Base-by-base conservation (phyloP, 164 flowering plant genomes). In the Buxus sempervirens region DNA sequence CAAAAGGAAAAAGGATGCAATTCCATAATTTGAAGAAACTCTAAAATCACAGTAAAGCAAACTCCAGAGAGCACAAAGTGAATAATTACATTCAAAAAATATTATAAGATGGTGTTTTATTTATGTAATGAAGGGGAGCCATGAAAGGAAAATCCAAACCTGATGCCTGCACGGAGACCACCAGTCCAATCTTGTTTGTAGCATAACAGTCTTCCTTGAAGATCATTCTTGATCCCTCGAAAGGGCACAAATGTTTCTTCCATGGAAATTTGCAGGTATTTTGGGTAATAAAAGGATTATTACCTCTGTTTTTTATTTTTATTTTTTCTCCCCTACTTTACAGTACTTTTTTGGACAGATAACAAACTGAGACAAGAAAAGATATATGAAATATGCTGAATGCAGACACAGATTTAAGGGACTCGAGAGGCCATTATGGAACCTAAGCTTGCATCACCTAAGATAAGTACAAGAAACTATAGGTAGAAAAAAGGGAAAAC, bases 111-210 rank as follows among this genome's bases (percentile, higher is more conserved):
- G 36, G 27, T 21, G 48, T 58, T 63, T 64, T 65, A 23, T 27
- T 59, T 27, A 25, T 16, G 15, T 41, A 20, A 22, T 6, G 49
- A 64, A 70, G 18, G 20, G 12, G 59, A 65, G 27, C 57, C 15
- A 27, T 18, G 38, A 21, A 49, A 23, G 21, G 57, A 66, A 54
- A 42, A 78, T 3, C 5, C 75, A 63, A 58, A 95, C 98, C 98
- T 88, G 81, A 89, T 78, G 58, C 98, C 98, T 0, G 96, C 89
- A 4, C 81, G 75, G 24, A 95, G 32, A 32, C 98, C 99, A 61
- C 97, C 85, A 58, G 83, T 82, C 99, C 99, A 95, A 54, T 95
- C 99, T 81, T 95, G 93, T 78, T 89, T 92, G 84, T 95, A 95
- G 85, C 97, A 92, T 54, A 80, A 24, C 67, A 85, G 75, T 68